Evolutionary conservation across 805 yeast species (phyloP).

Genomic region (Suhomyces sp.): DNA sequence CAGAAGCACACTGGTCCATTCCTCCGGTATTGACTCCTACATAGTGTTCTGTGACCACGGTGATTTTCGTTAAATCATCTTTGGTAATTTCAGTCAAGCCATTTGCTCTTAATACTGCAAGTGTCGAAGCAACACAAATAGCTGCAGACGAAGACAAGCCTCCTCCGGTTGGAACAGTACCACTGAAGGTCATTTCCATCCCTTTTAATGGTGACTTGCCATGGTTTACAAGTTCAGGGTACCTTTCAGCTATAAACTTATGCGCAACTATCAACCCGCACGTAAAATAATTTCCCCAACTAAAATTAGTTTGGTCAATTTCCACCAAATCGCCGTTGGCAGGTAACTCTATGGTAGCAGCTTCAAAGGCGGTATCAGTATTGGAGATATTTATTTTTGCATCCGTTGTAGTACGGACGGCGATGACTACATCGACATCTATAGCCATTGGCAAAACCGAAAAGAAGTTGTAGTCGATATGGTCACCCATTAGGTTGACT

Average conservation of each 20-base stretch:
- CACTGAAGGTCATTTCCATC: slow-evolving; percentile 52
- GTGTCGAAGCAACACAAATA: slow-evolving; percentile 61
- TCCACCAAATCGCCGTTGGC: slow-evolving; percentile 35
- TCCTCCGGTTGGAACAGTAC: slow-evolving; percentile 70
- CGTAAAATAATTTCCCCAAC: slow-evolving; percentile 69
- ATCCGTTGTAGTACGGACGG: slow-evolving; percentile 28
- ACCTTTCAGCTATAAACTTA: slow-evolving; percentile 39
- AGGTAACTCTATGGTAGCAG: slow-evolving; percentile 38
- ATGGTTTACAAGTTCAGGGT: slow-evolving; percentile 20
- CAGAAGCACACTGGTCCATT: slow-evolving; percentile 73
- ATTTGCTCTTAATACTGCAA: slow-evolving; percentile 54
- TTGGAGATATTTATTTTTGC: slow-evolving; percentile 31
- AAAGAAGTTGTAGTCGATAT: slow-evolving; percentile 65
- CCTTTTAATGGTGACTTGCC: slow-evolving; percentile 38
- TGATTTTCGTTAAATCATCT: slow-evolving; percentile 53
- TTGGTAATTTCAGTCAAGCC: slow-evolving; percentile 45
- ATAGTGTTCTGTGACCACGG: slow-evolving; percentile 65
- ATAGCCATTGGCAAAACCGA: slow-evolving; percentile 74
- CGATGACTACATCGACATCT: slow-evolving; percentile 59
- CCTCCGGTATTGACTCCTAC: slow-evolving; percentile 80
- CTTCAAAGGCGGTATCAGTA: slow-evolving; percentile 32
- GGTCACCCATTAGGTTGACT: slow-evolving; percentile 73
- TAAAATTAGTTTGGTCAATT: slow-evolving; percentile 49
- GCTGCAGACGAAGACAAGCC: slow-evolving; percentile 75
- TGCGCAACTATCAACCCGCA: slow-evolving; percentile 64